These are phyloP conservation scores for Pugionium dolabratum DNA, from an alignment of 345 rosid genomes.

Conservation along the genomic window DNA sequence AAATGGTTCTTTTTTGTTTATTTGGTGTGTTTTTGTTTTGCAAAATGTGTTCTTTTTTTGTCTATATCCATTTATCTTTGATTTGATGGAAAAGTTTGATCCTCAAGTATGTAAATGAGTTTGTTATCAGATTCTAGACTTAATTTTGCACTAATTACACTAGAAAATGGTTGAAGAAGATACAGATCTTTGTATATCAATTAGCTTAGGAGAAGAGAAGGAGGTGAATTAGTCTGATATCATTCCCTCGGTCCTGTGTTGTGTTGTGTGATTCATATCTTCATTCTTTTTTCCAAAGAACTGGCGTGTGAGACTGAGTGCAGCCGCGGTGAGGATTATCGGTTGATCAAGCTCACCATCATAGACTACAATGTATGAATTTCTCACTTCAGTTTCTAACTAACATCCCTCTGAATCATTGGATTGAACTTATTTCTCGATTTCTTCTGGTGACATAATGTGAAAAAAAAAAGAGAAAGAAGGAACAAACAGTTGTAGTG, in stretches of 20 bases:
- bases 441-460: neutral
- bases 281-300: constrained; percentile 44
- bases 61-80: neutral
- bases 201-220: neutral
- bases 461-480: constrained; percentile 53
- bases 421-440: neutral
- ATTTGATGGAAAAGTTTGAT: neutral
- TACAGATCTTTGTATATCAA: neutral
- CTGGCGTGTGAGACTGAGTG: constrained; percentile 91
- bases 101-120: neutral
- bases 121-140: neutral
- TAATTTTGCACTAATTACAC: neutral
- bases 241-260: neutral
- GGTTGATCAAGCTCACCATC: constrained; percentile 80
- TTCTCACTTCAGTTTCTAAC: neutral
- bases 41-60: neutral
- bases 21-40: neutral
- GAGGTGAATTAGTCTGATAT: neutral
- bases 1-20: neutral
- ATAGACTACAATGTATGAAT: constrained; percentile 62
- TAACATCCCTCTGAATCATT: neutral
- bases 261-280: neutral
- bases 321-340: constrained; percentile 92
- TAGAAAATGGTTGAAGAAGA: constrained; percentile 2
- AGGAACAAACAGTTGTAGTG: constrained; percentile 70